These are phyloP conservation scores for Trichoderma orchidacearum DNA, from an alignment of 495 filamentous ascomycete genomes.

Conservation along the genomic window DNA sequence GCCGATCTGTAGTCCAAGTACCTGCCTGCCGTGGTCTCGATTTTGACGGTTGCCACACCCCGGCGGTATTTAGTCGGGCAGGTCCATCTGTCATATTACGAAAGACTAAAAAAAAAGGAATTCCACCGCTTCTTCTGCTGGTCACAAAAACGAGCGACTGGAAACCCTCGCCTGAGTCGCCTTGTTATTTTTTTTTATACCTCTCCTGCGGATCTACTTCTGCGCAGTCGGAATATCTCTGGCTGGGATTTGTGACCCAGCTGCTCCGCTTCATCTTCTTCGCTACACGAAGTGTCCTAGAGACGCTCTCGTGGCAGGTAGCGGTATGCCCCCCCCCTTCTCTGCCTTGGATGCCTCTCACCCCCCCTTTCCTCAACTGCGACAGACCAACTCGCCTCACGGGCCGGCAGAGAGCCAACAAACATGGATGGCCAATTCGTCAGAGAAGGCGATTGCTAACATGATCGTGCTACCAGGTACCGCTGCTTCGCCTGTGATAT, in stretches of 20 bases:
- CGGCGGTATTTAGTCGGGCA: not conserved
- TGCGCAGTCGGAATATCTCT: not conserved
- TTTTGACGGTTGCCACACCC: not conserved
- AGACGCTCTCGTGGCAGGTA: not conserved
- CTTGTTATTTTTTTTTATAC: not conserved
- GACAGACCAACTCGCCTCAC: not conserved
- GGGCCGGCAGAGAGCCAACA: not conserved
- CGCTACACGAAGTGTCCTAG: not conserved
- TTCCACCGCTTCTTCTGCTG: not conserved
- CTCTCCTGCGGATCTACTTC: not conserved
- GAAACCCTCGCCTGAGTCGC: not conserved
- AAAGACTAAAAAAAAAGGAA: not conserved
- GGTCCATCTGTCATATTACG: not conserved
- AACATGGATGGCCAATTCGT: not conserved
- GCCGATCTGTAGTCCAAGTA: no score
- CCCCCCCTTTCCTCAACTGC: not conserved
- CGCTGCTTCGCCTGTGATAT: not conserved
- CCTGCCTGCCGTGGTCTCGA: not conserved
- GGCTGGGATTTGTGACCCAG: not conserved
- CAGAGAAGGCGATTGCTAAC: not conserved
- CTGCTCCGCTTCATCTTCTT: not conserved
- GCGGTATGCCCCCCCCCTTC: not conserved
- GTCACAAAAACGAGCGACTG: not conserved
- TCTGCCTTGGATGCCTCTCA: not conserved
- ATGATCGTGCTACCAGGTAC: not conserved